Evolutionary conservation across 2,329 filamentous ascomycete genomes (phyloP), one percentile per base, ranked within the genome.

Genomic region (Neonectria punicea): DNA sequence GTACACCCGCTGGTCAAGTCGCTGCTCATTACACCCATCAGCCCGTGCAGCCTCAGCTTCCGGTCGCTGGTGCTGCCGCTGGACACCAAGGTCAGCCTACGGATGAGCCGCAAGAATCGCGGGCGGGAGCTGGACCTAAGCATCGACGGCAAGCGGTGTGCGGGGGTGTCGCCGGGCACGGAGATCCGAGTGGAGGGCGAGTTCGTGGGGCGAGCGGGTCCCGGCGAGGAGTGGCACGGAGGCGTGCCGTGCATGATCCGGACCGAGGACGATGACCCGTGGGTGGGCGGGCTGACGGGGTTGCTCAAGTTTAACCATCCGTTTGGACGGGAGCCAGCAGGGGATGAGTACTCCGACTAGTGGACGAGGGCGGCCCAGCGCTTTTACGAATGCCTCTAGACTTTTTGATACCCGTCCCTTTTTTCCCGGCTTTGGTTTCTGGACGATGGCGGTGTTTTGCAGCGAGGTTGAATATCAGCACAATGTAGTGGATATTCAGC

Each of bases 241-340:
- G 95, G 95, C 11, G 94, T 98, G 14, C 96, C 96, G 3, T 97
- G 94, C 76, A 92, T 98, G 34, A 96, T 98, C 75, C 85, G 94
- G 50, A 80, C 82, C 2, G 87, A 90, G 67, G 87, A 90, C 50
- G 93, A 98, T 74, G 95, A 98, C 78, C 93, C 95, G 18, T 99
- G 96, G 96, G 95, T 99, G 2, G 95, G 95, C 1, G 95, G 96
- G 0, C 80, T 99, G 75, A 99, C 97, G 76, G 93, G 93, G 10
- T 78, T 98, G 74, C 81, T 99, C 72, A 99, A 99, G 82, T 99
- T 98, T 78, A 99, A 99, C 78, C 93, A 97, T 81, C 94, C 95
- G 0, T 98, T 98, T 84, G 96, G 96, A 30, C 71, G 78, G 64
- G 78, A 79, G 32, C 73, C 77, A 20, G 67, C 71, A 2, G 76